A percentile compares a stretch with the other conserved stretches of the same genome.
Conservation (phyloP, 2,329 filamentous ascomycete genomes). For the Neoascochyta sp. region DNA sequence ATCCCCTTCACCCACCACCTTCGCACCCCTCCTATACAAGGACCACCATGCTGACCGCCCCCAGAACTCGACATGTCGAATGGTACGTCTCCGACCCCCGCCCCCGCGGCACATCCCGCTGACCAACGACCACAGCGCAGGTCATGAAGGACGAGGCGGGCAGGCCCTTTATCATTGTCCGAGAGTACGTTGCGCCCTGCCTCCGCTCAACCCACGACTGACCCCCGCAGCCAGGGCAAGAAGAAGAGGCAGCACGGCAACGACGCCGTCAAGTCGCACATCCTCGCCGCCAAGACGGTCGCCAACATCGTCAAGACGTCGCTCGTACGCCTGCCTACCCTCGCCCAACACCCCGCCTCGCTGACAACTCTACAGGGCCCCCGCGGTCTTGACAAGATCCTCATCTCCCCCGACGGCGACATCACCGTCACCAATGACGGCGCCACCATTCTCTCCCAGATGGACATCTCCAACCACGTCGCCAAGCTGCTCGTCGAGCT, state of each 20-base stretch:
- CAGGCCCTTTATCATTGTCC: conserved; percentile 93
- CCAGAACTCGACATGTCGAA: conserved; percentile 80
- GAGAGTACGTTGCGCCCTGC: conserved; percentile 71
- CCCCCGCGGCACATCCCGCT: conserved; percentile 11
- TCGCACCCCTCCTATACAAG: conserved; percentile 1
- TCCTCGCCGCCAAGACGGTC: conserved; percentile 91
- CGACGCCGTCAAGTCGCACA: conserved; percentile 97
- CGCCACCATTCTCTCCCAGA: conserved; percentile 91
- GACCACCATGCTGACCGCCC: conserved; percentile 23
- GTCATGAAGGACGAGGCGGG: conserved; percentile 97
- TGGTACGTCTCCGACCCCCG: conserved; percentile 52
- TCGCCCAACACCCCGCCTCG: too few relatives aligned
- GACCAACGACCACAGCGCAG: conserved; percentile 49
- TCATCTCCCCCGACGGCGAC: conserved; percentile 97
- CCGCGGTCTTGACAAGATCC: conserved; percentile 95
- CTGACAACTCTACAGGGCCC: conserved; percentile 58
- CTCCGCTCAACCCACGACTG: conserved; percentile 1
- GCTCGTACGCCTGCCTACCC: conserved; percentile 50
- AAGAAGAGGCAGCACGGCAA: conserved; percentile 97
- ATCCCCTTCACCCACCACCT: conserved; percentile 10
- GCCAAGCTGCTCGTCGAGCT: conserved; percentile 95
- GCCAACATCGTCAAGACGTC: conserved; percentile 97
- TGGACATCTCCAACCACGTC: conserved; percentile 98
- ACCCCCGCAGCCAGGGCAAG: conserved; percentile 71
- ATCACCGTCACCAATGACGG: conserved; percentile 99